Evolutionary conservation across 176 grass and related monocot genomes (phyloP), one percentile per base, ranked within the genome.

Genomic region (Secale cereale): DNA sequence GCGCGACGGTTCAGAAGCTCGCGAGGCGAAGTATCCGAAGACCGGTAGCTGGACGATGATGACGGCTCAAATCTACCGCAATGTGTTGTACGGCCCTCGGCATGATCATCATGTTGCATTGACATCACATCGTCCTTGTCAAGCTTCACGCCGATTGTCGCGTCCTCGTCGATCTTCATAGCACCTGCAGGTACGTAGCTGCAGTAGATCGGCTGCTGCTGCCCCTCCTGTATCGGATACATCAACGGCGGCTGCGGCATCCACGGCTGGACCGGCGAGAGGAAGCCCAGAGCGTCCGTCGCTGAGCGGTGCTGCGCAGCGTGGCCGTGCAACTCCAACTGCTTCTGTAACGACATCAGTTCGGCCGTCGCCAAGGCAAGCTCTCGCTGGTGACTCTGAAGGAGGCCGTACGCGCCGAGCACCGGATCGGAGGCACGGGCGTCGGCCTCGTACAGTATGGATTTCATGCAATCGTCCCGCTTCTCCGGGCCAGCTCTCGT

Each of bases 361-460:
- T 92, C 85, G 81, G 20, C n/a, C 7, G 2, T 3, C 3, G 30
- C 27, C 13, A 40, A 54, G 19, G 23, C 0, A 7, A 62, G 9
- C 32, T 62, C 80, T 25, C 1, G 0, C 2, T 46, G 14, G 37
- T 86, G 67, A 3, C 79, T 13, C 17, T 8, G 6, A 4, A 57
- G 7, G 6, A 63, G 5, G 28, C 71, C 78, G 74, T 6, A 10
- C 39, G 87, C 66, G 43, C 91, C 91, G 35, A 27, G 28, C 52
- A 73, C 70, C 26, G 91, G 91, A 10, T 74, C 59, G 2, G 6
- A 17, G 4, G 62, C 54, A 17, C 87, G 80, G 8, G 16, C 1
- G 39, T 65, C 57, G 70, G 91, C 40, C 77, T 92, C 75, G 63
- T 66, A 82, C 8, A 87, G 15, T 54, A 89, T 48, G 26, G 81